Evolutionary conservation across 2,329 filamentous ascomycete genomes (phyloP).

Genomic region (Cladophialophora chaetospira): DNA sequence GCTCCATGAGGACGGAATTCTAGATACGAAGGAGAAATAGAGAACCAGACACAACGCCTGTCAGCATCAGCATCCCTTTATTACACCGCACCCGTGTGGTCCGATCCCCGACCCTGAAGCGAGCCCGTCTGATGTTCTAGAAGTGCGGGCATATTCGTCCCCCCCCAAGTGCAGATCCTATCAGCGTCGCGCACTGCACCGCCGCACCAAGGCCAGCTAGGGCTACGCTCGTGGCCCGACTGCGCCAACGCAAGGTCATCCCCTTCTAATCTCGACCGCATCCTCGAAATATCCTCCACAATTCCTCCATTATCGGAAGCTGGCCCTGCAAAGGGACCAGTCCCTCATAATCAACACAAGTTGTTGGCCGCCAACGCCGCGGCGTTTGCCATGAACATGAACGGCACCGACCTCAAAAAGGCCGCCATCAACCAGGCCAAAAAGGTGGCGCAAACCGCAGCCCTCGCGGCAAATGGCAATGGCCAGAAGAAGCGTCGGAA

Average conservation of each 20-base stretch:
- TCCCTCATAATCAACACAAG: conserved; percentile 21
- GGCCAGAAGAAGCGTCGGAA: conserved; percentile 67
- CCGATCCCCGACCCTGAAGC: conserved; percentile 2
- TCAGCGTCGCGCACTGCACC: conserved; percentile 7
- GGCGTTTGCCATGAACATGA: conserved; percentile 54
- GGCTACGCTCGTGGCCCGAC: conserved; percentile 18
- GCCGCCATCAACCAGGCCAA: conserved; percentile 67
- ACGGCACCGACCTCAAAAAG: conserved; percentile 65
- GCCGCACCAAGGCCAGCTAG: conserved; percentile 16
- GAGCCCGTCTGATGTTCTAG: conserved; percentile 3
- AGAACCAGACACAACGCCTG: conserved; percentile 8
- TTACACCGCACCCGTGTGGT: conserved; percentile 3
- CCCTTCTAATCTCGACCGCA: conserved; percentile 18
- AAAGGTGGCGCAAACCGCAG: conserved; percentile 57
- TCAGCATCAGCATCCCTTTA: conserved; percentile 12
- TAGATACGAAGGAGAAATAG: not conserved
- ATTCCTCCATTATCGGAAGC: conserved; percentile 32
- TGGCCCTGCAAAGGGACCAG: conserved; percentile 34
- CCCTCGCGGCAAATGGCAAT: conserved; percentile 54
- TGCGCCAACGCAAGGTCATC: conserved; percentile 20
- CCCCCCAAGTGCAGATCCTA: conserved; percentile 8
- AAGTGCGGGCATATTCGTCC: conserved; percentile 4
- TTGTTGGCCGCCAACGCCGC: conserved; percentile 33
- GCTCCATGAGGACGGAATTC: not conserved
- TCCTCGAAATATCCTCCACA: conserved; percentile 26